Percentiles rank a stretch among this genome's conserved stretches.
phyloP scores from a whole-genome alignment of 108 stramenopile species.

The Epipyxis sp. region DNA sequence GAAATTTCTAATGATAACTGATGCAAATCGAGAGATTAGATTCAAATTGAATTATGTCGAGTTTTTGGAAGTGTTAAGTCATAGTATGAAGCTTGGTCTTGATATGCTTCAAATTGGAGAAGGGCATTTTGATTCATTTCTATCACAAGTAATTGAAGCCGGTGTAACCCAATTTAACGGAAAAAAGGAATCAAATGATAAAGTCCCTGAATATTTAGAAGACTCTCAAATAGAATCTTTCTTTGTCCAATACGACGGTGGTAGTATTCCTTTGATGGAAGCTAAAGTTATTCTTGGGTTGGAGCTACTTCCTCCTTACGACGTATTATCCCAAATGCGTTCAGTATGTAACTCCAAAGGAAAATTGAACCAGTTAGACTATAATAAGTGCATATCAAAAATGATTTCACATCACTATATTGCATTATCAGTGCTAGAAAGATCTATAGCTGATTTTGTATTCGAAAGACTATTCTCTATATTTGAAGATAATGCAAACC shows the following conservation, averaged over 20 bases:
- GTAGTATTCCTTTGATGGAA: background rate
- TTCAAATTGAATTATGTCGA: background rate
- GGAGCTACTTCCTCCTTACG: background rate
- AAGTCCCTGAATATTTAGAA: background rate
- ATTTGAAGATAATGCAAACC: background rate
- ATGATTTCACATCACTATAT: background rate
- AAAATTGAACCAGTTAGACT: background rate
- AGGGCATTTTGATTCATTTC: background rate
- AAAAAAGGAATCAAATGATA: background rate
- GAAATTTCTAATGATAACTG: background rate
- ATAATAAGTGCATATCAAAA: background rate
- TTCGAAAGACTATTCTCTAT: background rate
- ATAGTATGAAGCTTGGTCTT: background rate
- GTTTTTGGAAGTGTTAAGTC: background rate
- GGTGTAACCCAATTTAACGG: background rate
- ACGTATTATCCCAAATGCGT: background rate
- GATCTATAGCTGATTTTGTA: constrained; percentile 1
- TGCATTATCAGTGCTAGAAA: background rate
- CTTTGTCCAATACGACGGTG: background rate
- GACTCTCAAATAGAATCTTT: background rate
- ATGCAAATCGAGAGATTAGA: background rate
- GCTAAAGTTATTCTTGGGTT: background rate
- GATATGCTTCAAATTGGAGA: background rate
- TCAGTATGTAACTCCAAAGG: background rate
- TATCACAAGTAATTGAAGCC: background rate